These are phyloP conservation scores for Eragrostis tef DNA, from an alignment of 202 grass and related monocot species.

Conservation along the genomic window DNA sequence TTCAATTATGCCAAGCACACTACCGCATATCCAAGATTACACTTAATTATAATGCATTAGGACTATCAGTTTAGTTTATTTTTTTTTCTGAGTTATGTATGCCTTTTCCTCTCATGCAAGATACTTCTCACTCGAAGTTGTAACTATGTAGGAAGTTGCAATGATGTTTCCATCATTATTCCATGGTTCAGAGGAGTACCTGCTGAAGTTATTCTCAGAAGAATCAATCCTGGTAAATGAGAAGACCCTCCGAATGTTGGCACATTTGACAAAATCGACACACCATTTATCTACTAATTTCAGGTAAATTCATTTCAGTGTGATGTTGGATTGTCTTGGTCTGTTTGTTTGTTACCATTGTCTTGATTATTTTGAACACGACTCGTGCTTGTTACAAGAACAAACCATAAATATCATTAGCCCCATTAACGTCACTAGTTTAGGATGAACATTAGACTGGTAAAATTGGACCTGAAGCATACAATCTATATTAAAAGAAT, in stretches of 20 bases:
- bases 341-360: slow-evolving; percentile 34
- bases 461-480: not conserved
- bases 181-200: slow-evolving; percentile 59
- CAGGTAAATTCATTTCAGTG: slow-evolving; percentile 61
- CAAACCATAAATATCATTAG: slow-evolving; percentile 6
- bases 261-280: slow-evolving; percentile 63
- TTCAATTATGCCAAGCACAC: not conserved
- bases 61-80: slow-evolving; percentile 22
- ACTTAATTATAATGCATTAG: not conserved
- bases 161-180: slow-evolving; percentile 73
- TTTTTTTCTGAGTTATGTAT: slow-evolving; percentile 12
- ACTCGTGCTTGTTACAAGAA: slow-evolving; percentile 16
- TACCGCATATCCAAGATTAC: slow-evolving; percentile 4
- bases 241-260: slow-evolving; percentile 76
- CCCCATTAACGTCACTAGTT: not conserved
- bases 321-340: slow-evolving; percentile 35
- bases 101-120: slow-evolving; percentile 31
- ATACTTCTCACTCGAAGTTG: slow-evolving; percentile 30
- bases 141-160: slow-evolving; percentile 70
- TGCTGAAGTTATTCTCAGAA: slow-evolving; percentile 71
- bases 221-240: slow-evolving; percentile 64
- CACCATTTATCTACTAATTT: slow-evolving; percentile 66
- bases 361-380: slow-evolving; percentile 38
- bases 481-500: slow-evolving; percentile 7
- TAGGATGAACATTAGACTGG: not conserved